Evolutionary conservation across 768 basidiomycete genomes (phyloP).

Genomic region (Tricholoma sp.): DNA sequence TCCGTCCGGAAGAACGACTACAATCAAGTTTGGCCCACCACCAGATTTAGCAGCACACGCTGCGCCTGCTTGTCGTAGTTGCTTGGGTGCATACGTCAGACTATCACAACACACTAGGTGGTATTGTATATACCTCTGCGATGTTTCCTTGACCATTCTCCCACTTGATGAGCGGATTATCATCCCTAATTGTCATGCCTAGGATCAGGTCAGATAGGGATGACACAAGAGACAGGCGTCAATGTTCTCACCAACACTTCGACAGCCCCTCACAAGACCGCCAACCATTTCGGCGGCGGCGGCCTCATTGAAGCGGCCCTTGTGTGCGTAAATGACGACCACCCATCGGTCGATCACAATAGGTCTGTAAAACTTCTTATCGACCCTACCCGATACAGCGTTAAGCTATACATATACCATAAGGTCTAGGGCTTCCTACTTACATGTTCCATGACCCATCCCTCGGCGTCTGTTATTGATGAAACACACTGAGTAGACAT

Average conservation of each 20-base stretch:
- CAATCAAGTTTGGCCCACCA: conserved; percentile 49
- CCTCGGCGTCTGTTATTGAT: conserved; percentile 41
- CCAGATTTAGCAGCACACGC: conserved; percentile 34
- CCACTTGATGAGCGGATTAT: conserved; percentile 41
- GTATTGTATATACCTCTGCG: conserved; percentile 22
- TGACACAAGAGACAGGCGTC: conserved; percentile 36
- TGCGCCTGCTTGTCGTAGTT: conserved; percentile 47
- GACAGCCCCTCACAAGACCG: conserved; percentile 44
- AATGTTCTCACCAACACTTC: conserved; percentile 51
- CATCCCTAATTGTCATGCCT: conserved; percentile 57
- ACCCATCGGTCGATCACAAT: conserved; percentile 53
- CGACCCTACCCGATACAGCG: conserved; percentile 41
- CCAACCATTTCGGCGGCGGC: conserved; percentile 44
- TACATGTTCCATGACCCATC: conserved; percentile 81
- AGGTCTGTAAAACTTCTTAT: conserved; percentile 60
- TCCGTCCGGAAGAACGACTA: conserved; percentile 68
- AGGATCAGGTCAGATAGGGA: conserved; percentile 4
- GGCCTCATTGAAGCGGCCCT: conserved; percentile 42
- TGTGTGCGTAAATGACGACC: conserved; percentile 57
- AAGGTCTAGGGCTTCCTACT: conserved; percentile 17
- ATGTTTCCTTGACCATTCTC: conserved; percentile 58
- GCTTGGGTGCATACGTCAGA: conserved; percentile 13
- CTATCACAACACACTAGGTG: background rate
- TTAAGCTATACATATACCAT: conserved; percentile 35
- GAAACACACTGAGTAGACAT: conserved; percentile 3